Evolutionary conservation across 192 early-diverging fungal species (phyloP), one percentile per base, ranked within the genome.

Genomic region (Coemansia sp.): DNA sequence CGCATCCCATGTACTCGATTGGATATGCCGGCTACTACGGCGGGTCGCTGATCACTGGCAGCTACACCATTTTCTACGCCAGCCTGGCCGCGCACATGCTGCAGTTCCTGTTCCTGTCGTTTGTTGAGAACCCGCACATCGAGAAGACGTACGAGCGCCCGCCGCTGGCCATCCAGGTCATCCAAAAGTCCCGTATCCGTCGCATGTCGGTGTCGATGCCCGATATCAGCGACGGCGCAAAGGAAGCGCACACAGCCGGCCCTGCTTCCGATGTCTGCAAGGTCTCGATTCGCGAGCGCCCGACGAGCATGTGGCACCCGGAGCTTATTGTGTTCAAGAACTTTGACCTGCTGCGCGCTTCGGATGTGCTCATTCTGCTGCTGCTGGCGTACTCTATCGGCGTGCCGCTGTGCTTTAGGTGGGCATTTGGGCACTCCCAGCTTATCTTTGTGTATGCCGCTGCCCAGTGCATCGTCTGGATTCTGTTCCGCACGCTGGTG

Each of bases 1-100:
- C 95, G 38, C 97, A 98, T 64, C 97, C 97, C 9, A 98, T 97
- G 95, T 98, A 98, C 81, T 95, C 93, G 24, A 90, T 98, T 40
- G 97, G 97, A 19, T 98, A 97, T 66, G 86, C 89, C 21, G 94
- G 95, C 6, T 98, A 94, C 82, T 98, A 98, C 65, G 97, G 93
- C 23, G 83, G 91, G 9, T 90, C 95, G 24, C 75, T 98, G 40
- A 94, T 98, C 64, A 89, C 90, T 44, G 92, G 94, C 38, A 89
- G 86, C 57, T 93, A 96, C 71, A 91, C 85, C 42, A 93, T 98
- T 1, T 84, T 98, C 42, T 96, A 92, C 65, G 89, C 89, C 42
- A 89, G 88, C 23, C 81, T 98, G 44, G 88, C 85, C 30, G 92
- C 93, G 9, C 97, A 98, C 67, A 85, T 86, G 28, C 80, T 84